Evolutionary conservation across 805 yeast species (phyloP), one percentile per base, ranked within the genome.

Genomic region (Lipomyces japonicus): DNA sequence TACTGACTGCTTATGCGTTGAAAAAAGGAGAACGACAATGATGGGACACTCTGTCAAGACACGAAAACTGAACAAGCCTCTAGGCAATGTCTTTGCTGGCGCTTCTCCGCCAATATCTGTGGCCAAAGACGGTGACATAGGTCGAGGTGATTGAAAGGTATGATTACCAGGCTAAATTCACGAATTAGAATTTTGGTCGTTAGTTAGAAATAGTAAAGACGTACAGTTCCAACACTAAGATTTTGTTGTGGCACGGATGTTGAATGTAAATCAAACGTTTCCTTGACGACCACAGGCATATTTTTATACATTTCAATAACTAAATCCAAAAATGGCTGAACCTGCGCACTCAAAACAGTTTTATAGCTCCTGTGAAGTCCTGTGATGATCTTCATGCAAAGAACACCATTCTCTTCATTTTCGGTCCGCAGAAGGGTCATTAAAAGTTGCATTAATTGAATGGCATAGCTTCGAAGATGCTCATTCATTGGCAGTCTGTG

Each of bases 21-120:
- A 86, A 61, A 87, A 88, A 45, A 95, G 72, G 5, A 96, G 81
- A 2, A 93, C 98, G 82, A 93, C 85, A 3, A 96, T 89, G 35
- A 93, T 91, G 7, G 99, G 99, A 65, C 97, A 90, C 66, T 93
- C 99, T 0, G 96, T 86, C 52, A 93, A 75, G 12, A 91, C 87
- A 65, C 89, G 90, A 75, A 93, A 91, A 1, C 97, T 89, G 57
- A 67, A 75, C 77, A 86, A 77, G 3, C 96, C 84, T 54, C 76
- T 78, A 39, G 76, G 76, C 46, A 89, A 72, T 2, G 76, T 71
- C 51, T 80, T 81, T 7, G n/a, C 37, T 19, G 70, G 54, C 1
- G 73, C 55, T 5, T 74, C 76, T 28, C 70, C 73, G 12, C 65
- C 63, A 4, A 73, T 71, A 16, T 72, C 74, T 23, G 67, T 46